These are phyloP conservation scores for Posidonia oceanica DNA, from an alignment of 116 monocot species.

Conservation along the genomic window DNA sequence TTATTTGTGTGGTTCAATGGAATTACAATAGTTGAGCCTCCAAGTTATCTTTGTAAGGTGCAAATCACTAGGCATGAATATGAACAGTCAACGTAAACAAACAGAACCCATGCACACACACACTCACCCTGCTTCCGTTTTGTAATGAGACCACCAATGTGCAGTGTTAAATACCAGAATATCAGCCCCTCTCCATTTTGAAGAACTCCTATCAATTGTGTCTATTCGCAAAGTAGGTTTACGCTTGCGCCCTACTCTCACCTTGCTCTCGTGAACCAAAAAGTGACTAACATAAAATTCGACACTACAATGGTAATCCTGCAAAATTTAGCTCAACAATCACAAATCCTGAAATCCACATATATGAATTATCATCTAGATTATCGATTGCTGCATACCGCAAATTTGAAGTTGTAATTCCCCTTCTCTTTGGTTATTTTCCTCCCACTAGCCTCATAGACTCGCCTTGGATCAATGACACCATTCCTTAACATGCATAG, in stretches of 20 bases:
- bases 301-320: slow-evolving; percentile 89
- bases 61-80: too few species aligned
- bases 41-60: too few species aligned
- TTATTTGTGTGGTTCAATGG: too few species aligned
- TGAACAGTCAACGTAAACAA: neutral
- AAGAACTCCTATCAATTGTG: slow-evolving; percentile 63
- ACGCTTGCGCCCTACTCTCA: slow-evolving; percentile 44
- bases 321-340: slow-evolving; percentile 13
- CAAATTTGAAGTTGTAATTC: slow-evolving; percentile 71
- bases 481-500: slow-evolving; percentile 55
- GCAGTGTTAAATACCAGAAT: slow-evolving; percentile 84
- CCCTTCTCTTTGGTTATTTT: slow-evolving; percentile 65
- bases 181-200: slow-evolving; percentile 87
- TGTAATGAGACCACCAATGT: slow-evolving; percentile 95
- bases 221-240: slow-evolving; percentile 58
- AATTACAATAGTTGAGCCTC: too few species aligned
- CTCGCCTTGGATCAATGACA: slow-evolving; percentile 33
- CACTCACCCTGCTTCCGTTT: slow-evolving; percentile 85
- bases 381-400: slow-evolving; percentile 5
- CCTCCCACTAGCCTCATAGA: slow-evolving; percentile 60
- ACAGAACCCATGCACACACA: neutral
- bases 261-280: slow-evolving; percentile 82
- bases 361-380: too few species aligned
- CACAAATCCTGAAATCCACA: neutral
- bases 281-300: slow-evolving; percentile 87